A percentile compares a stretch with the other conserved stretches of the same genome.
Evolutionary conservation across 352 stramenopile species (phyloP).

Genomic region (Peronospora farinosa): DNA sequence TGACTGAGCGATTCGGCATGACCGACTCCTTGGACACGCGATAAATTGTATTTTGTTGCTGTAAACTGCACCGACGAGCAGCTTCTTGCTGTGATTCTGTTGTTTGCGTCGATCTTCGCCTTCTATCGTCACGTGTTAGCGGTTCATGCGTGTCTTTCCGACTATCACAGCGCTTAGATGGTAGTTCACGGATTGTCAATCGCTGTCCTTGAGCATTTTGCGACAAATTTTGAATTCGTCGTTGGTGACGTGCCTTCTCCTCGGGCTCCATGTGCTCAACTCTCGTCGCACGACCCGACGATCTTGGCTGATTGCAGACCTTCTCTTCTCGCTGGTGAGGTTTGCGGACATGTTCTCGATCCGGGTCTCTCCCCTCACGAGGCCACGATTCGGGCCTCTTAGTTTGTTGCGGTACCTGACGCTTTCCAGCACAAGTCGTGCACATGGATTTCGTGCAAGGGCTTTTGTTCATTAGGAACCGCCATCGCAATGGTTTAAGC

Average conservation of each 20-base stretch:
- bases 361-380: background rate
- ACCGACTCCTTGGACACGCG: conserved; percentile 13
- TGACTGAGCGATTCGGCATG: conserved; percentile 7
- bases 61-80: conserved; percentile 7
- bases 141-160: conserved; percentile 1
- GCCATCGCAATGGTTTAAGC: conserved; percentile 26
- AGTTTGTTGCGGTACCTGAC: conserved; percentile 6
- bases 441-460: conserved; percentile 25
- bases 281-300: conserved; percentile 4
- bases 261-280: conserved; percentile 16
- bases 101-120: conserved; percentile 10
- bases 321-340: conserved; percentile 2
- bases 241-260: conserved; percentile 5
- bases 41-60: conserved; percentile 20
- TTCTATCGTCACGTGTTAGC: conserved; percentile 9
- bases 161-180: background rate
- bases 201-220: conserved; percentile 1
- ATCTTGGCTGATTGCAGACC: background rate
- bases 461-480: conserved; percentile 20
- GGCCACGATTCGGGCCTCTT: conserved; percentile 15
- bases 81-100: background rate
- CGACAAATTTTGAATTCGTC: conserved; percentile 1
- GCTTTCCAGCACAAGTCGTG: conserved; percentile 17
- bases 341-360: background rate
- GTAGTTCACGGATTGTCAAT: conserved; percentile 14